phyloP scores from a whole-genome alignment of 129 eudicot genomes.

The Arctium lappa region DNA sequence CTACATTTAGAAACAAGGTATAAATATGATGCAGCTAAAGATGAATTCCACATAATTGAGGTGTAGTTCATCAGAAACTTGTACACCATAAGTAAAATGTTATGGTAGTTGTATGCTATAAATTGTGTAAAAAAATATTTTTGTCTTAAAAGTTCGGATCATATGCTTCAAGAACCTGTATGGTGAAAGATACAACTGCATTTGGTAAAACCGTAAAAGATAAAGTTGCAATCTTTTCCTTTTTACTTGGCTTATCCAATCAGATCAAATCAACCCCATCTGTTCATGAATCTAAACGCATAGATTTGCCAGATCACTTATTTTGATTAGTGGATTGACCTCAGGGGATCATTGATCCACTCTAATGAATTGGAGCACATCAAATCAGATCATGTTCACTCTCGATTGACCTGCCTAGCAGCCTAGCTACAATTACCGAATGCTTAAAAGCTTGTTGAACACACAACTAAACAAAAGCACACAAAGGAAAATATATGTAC shows the following conservation, averaged over 20 bases:
- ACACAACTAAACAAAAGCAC: not conserved
- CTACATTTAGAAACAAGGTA: not conserved
- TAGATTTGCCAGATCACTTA: not conserved
- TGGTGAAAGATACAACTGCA: not conserved
- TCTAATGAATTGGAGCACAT: not conserved
- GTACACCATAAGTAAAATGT: not conserved
- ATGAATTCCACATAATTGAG: not conserved
- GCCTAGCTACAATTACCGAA: not conserved
- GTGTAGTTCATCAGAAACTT: not conserved
- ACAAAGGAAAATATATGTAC: constrained; percentile 26
- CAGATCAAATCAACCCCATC: not conserved
- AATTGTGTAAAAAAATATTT: not conserved
- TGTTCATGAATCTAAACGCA: not conserved
- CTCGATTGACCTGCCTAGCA: not conserved
- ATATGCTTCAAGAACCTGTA: not conserved
- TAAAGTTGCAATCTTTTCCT: not conserved
- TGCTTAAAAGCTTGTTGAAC: not conserved
- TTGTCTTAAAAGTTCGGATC: not conserved
- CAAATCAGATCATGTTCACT: constrained; percentile 7
- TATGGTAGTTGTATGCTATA: not conserved
- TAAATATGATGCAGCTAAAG: not conserved
- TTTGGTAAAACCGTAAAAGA: not conserved
- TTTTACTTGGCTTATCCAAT: not conserved
- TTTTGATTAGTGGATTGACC: not conserved
- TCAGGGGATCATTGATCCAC: constrained; percentile 1